Conservation (phyloP, 129 eudicot genomes). For the Daucus carota region DNA sequence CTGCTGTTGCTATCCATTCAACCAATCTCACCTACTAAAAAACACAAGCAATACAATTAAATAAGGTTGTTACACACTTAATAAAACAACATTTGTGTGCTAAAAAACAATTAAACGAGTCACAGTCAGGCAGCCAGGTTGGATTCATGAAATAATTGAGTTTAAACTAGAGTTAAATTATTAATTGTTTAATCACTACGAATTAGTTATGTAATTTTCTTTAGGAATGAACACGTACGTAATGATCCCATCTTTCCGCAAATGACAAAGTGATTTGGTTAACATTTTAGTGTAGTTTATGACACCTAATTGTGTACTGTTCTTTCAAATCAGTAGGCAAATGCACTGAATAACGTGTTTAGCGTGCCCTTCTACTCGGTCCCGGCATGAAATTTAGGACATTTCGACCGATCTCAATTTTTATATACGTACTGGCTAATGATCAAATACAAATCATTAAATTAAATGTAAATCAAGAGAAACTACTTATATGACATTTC, state of each 20-base stretch:
- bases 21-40: slow-evolving; percentile 9
- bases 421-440: too few relatives aligned
- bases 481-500: too few relatives aligned
- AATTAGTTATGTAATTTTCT: background rate
- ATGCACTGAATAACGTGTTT: slow-evolving; percentile 2
- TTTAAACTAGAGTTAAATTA: background rate
- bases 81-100: background rate
- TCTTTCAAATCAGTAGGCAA: background rate
- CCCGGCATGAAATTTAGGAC: too few relatives aligned
- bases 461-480: too few relatives aligned
- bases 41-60: background rate
- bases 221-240: slow-evolving; percentile 4
- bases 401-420: too few relatives aligned
- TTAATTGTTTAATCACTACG: too few relatives aligned
- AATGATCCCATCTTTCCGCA: background rate
- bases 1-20: slow-evolving; percentile 16
- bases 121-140: slow-evolving; percentile 11
- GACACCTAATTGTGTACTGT: slow-evolving; percentile 3
- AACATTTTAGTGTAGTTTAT: background rate
- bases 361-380: background rate
- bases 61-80: background rate
- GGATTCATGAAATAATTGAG: slow-evolving; percentile 11
- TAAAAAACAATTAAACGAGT: background rate
- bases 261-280: background rate
- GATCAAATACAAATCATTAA: too few relatives aligned